phyloP scores from a whole-genome alignment of 2,329 filamentous ascomycete genomes.

The Didymella glomerata region DNA sequence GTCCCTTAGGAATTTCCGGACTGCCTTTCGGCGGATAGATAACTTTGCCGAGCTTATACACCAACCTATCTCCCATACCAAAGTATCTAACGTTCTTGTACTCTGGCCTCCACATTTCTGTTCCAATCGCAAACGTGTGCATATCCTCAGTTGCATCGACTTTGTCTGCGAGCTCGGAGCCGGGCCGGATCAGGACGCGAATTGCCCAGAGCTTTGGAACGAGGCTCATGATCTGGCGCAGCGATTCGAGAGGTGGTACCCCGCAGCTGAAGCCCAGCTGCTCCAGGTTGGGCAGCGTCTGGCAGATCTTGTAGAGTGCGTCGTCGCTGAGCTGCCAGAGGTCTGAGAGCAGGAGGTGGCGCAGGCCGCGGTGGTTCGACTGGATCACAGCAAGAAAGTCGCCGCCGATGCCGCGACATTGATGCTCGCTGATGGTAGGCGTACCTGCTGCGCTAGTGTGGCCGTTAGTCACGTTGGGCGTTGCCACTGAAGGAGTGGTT shows the following conservation, averaged over 20 bases:
- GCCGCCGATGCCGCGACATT: conserved; percentile 49
- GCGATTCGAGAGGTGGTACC: conserved; percentile 59
- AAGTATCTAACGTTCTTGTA: conserved; percentile 50
- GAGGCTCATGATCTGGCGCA: conserved; percentile 49
- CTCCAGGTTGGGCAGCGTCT: conserved; percentile 65
- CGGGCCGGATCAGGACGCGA: conserved; percentile 49
- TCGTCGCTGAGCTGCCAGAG: conserved; percentile 62
- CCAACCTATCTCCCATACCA: conserved; percentile 49
- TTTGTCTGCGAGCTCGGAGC: conserved; percentile 37
- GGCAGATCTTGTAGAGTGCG: conserved; percentile 61
- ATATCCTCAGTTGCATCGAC: conserved; percentile 42
- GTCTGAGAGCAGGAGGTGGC: conserved; percentile 65
- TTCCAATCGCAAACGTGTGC: conserved; percentile 44
- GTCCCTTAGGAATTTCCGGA: conserved; percentile 11
- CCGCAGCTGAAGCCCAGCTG: conserved; percentile 64
- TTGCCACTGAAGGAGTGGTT: conserved; percentile 38
- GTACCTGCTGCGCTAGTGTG: conserved; percentile 32
- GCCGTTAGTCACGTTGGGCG: conserved; percentile 31
- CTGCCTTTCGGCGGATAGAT: conserved; percentile 34
- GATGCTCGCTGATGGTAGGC: conserved; percentile 37
- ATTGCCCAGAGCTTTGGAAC: conserved; percentile 53
- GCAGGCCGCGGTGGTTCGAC: conserved; percentile 59
- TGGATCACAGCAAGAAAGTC: conserved; percentile 63
- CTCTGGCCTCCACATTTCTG: conserved; percentile 47
- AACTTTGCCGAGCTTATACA: conserved; percentile 51